A percentile compares a stretch with the other conserved stretches of the same genome.
Evolutionary conservation across 805 yeast species (phyloP).

Genomic region (Sungouiella thailandica): DNA sequence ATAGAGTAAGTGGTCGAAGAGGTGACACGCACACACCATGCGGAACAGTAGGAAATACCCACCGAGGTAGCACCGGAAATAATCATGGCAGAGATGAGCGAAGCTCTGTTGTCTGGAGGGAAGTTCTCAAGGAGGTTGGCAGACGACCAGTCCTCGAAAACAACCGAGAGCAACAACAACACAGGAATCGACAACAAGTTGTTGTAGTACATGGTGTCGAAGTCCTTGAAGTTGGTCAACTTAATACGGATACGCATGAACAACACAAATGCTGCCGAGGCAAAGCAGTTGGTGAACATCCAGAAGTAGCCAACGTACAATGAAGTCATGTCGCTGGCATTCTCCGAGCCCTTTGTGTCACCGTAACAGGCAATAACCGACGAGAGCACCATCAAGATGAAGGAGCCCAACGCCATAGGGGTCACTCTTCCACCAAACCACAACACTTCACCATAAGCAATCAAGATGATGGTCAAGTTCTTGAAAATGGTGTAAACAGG

Average conservation of each 20-base stretch:
- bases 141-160: constrained; percentile 91
- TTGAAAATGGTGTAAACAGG: constrained; percentile 98
- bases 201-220: constrained; percentile 96
- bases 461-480: constrained; percentile 91
- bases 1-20: constrained; percentile 97
- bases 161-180: constrained; percentile 65
- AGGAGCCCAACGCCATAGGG: constrained; percentile 83
- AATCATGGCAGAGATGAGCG: constrained; percentile 77
- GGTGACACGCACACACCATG: constrained; percentile 99
- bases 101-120: constrained; percentile 63
- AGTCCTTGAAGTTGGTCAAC: constrained; percentile 93
- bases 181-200: constrained; percentile 91
- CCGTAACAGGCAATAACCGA: constrained; percentile 96
- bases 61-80: constrained; percentile 92
- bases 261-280: constrained; percentile 90
- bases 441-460: constrained; percentile 96
- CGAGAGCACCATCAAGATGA: constrained; percentile 87
- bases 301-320: constrained; percentile 79
- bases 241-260: constrained; percentile 97
- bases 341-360: constrained; percentile 47
- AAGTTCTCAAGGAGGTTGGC: constrained; percentile 72
- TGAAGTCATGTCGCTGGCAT: constrained; percentile 41
- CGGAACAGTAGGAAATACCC: constrained; percentile 97
- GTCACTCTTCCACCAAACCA: constrained; percentile 96
- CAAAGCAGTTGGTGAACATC: constrained; percentile 94